A percentile compares a stretch with the other conserved stretches of the same genome.
These are phyloP conservation scores for Clitopilus passeckerianus DNA, from an alignment of 768 basidiomycete species.

Conservation along the genomic window DNA sequence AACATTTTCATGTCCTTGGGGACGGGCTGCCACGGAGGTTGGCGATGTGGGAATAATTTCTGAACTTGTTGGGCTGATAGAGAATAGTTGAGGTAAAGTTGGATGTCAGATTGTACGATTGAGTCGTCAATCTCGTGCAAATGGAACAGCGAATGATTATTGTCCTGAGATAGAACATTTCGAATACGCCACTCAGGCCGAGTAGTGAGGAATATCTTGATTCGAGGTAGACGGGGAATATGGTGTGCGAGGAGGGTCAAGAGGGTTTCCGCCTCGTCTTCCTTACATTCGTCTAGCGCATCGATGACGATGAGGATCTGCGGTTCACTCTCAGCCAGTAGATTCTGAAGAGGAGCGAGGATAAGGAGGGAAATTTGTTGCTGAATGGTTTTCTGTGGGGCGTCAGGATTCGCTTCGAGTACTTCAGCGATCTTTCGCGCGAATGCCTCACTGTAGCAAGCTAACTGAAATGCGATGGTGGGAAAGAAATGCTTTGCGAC, in stretches of 20 bases:
- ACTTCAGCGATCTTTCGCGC: not conserved
- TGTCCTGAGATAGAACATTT: not conserved
- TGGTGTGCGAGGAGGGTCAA: not conserved
- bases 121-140: not conserved
- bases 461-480: not conserved
- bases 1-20: not conserved
- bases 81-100: not conserved
- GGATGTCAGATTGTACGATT: conserved; percentile 1
- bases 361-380: not conserved
- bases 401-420: not conserved
- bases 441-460: not conserved
- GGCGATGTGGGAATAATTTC: not conserved
- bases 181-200: not conserved
- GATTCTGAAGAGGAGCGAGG: not conserved
- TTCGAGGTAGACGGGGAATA: not conserved
- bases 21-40: not conserved
- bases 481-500: not conserved
- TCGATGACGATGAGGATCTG: conserved; percentile 1
- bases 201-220: not conserved
- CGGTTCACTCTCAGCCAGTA: not conserved
- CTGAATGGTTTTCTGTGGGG: not conserved
- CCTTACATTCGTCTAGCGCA: conserved; percentile 3
- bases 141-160: not conserved
- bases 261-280: not conserved
- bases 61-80: not conserved